Base-by-base conservation (phyloP, 441 rosid genomes). In the Cnidoscolus chayamansa region DNA sequence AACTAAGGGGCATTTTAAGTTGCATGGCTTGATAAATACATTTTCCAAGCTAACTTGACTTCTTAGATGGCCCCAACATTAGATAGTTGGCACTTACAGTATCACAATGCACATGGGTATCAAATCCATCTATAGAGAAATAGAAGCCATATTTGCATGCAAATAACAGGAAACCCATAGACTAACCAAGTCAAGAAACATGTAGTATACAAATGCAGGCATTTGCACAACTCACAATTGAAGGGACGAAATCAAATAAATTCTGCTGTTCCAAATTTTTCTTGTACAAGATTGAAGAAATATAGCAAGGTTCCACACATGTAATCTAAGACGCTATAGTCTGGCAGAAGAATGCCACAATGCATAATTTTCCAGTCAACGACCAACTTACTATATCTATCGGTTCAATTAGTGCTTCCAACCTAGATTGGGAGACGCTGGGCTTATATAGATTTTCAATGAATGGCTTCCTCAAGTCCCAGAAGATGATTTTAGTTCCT, bases 401-500 rank as follows among this genome's bases (percentile, higher is more conserved):
- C 13, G 87, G 88, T 81, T 93, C 99, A 53, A 93, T 84, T 65
- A 93, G 65, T 67, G 86, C 85, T 85, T 91, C 99, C 86, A 95
- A 74, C 82, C 99, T 85, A 30, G 89, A 85, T 62, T 88, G 93
- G 68, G 89, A 78, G 74, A 91, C 97, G 68, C 77, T 87, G 43
- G 95, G 92, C 83, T 86, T 93, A 76, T 95, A 95, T 73, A 95
- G 73, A 76, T 91, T 82, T 72, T 95, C 95, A 45, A 95, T 88
- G 82, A 95, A 86, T 49, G 92, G 89, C 73, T 87, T 98, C 87
- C 90, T 84, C 80, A 95, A 79, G 85, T 95, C 98, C 81, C 90
- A 93, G 82, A 95, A 95, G 77, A 93, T 85, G 73, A 93, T 90
- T 82, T 93, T 95, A 61, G 94, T 95, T 74, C 98, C 99, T 93